Base-by-base conservation (phyloP, 352 stramenopile species). In the Globisporangium uncinulatum region DNA sequence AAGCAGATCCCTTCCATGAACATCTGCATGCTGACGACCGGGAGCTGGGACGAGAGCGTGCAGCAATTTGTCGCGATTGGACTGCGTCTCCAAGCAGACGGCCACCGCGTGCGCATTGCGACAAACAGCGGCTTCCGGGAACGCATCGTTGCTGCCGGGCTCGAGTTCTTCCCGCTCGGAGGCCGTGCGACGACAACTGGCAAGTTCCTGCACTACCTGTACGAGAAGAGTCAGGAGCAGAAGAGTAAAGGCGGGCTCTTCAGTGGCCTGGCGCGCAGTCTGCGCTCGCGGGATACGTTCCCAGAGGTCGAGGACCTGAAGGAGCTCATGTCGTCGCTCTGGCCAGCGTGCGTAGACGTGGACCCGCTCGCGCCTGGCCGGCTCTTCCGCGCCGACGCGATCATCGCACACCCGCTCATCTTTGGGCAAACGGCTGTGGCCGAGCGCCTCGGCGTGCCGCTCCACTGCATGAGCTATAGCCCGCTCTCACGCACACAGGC, bases 21-120 rank as follows among this genome's bases (percentile, higher is more conserved):
- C 43, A 82, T 92, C 57, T 84, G 75, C 47, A 73, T 91, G 63
- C 67, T 89, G 54, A 74, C 65, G n/a, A 80, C 70, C 8, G 87
- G 87, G 0, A 86, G 59, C 13, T 89, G 81, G 73, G 71, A 69
- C 32, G 83, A 92, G 57, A 83, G 62, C 37, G 69, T 96, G 0
- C 67, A 90, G 43, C 80, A 87, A 31, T 92, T 79, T 53, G 73
- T 92, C 21, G 78, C 72, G 1, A 82, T 97, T 24, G 88, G 85
- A 34, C 55, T 84, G 11, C 59, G 74, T 6, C 73, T 98, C 10
- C 67, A 86, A 62, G 61, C 66, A 0, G 66, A 95, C 39, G 92
- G 92, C 1, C 94, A 98, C 66, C 77, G 83, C 31, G 91, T 98
- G 0, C 79, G 94, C 5, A 83, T 98, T 37, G 92, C 90, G 1